A percentile compares a stretch with the other conserved stretches of the same genome.
Evolutionary conservation across 306 rosid species (phyloP).

Genomic region (Cicer judaicum): DNA sequence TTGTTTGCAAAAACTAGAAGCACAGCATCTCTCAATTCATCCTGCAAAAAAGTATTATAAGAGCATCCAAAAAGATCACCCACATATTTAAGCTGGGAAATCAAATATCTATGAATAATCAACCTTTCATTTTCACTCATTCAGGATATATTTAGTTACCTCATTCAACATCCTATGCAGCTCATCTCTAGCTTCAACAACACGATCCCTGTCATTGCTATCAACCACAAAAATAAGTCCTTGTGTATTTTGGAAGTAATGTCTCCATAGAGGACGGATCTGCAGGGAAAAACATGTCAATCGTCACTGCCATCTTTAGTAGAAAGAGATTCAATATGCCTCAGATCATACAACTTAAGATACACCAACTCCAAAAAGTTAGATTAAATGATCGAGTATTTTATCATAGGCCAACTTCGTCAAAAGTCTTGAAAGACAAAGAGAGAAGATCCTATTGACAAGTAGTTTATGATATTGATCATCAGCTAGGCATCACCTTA

Average conservation of each 20-base stretch:
- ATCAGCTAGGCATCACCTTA: neutral
- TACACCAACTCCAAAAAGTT: neutral
- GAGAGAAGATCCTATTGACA: constrained; percentile 22
- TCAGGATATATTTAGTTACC: constrained; percentile 48
- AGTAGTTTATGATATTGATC: constrained; percentile 27
- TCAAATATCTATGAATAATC: constrained; percentile 11
- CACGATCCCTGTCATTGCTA: constrained; percentile 92
- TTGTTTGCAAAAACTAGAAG: constrained; percentile 88
- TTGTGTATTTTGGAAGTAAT: constrained; percentile 81
- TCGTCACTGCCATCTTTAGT: constrained; percentile 15
- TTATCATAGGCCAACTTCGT: neutral
- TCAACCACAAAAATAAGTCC: constrained; percentile 81
- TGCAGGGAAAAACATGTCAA: constrained; percentile 39
- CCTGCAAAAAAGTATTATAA: constrained; percentile 58
- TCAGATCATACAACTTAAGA: constrained; percentile 1
- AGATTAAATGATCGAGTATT: constrained; percentile 13
- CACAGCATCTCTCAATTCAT: constrained; percentile 86
- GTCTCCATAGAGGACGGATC: constrained; percentile 96
- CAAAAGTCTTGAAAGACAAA: constrained; percentile 2
- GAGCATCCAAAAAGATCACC: constrained; percentile 19
- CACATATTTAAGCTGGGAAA: neutral
- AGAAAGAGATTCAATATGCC: neutral
- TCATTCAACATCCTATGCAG: constrained; percentile 89
- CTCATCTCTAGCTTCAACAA: constrained; percentile 88
- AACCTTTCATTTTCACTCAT: neutral